phyloP scores from a whole-genome alignment of 179 eudicot genomes.

The Carnegiea gigantea region DNA sequence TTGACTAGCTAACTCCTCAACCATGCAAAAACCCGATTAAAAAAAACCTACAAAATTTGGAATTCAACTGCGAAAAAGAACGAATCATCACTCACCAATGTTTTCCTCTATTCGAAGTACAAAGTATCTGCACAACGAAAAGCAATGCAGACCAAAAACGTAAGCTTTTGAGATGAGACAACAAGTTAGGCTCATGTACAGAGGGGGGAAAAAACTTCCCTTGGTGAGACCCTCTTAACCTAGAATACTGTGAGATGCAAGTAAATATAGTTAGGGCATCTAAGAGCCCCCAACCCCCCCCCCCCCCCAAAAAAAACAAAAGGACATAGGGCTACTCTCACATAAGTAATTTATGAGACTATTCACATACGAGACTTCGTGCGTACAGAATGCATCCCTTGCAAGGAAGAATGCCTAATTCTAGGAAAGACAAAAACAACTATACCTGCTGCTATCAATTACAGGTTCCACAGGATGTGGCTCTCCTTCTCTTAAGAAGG shows the following conservation, averaged over 20 bases:
- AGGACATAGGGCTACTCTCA: too few relatives aligned
- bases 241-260: background rate
- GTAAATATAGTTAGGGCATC: background rate
- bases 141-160: constrained; percentile 1
- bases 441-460: constrained; percentile 94
- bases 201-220: background rate
- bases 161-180: background rate
- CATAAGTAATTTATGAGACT: too few relatives aligned
- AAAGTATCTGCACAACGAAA: constrained; percentile 72
- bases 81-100: constrained; percentile 47
- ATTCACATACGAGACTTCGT: background rate
- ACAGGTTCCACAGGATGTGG: constrained; percentile 96
- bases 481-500: constrained; percentile 87
- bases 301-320: too few relatives aligned
- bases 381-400: background rate
- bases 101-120: constrained; percentile 93
- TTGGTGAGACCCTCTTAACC: background rate
- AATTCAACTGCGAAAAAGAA: constrained; percentile 4
- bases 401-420: background rate
- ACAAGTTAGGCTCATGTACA: background rate
- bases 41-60: background rate
- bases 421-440: background rate
- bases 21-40: background rate
- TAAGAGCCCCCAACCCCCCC: background rate
- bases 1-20: background rate